These are phyloP conservation scores for Hypoxylon lienhwacheense DNA, from an alignment of 495 filamentous ascomycete species.

Conservation along the genomic window DNA sequence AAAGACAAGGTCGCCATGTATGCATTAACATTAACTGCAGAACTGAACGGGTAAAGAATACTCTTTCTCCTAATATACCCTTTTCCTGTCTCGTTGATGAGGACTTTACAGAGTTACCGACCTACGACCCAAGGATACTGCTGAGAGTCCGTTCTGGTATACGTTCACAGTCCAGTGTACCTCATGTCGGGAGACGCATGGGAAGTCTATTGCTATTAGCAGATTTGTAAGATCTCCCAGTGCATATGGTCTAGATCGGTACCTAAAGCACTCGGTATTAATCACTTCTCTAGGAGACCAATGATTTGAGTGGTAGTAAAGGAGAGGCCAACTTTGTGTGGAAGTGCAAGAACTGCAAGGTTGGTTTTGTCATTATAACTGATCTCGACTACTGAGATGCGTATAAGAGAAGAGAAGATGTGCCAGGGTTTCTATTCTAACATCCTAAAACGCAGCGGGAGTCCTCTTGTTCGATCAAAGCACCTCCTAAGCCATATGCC, in stretches of 20 bases:
- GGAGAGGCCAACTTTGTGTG: slow-evolving; percentile 98
- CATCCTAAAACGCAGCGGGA: slow-evolving; percentile 47
- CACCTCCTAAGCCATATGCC: slow-evolving; percentile 68
- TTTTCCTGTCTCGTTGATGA: slow-evolving; percentile 30
- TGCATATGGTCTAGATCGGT: not conserved
- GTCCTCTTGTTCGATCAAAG: slow-evolving; percentile 66
- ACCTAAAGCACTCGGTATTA: not conserved
- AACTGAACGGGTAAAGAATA: slow-evolving; percentile 64
- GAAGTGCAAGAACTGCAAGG: slow-evolving; percentile 92
- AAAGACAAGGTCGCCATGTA: slow-evolving; percentile 60
- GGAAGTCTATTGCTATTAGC: slow-evolving; percentile 82
- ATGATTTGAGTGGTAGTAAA: slow-evolving; percentile 85
- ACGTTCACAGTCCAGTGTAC: slow-evolving; percentile 97
- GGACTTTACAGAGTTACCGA: slow-evolving; percentile 73
- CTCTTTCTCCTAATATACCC: slow-evolving; percentile 8
- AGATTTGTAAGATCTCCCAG: slow-evolving; percentile 69
- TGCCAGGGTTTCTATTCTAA: not conserved
- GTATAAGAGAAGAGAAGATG: not conserved
- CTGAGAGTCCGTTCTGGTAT: slow-evolving; percentile 84
- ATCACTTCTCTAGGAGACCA: slow-evolving; percentile 61
- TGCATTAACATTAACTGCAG: slow-evolving; percentile 75
- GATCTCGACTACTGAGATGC: not conserved
- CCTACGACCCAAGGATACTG: slow-evolving; percentile 79
- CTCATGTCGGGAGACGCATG: slow-evolving; percentile 87
- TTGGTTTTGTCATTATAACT: slow-evolving; percentile 33